phyloP scores from a whole-genome alignment of 192 early-diverging fungal genomes.

The Rhizoclosmatium sp. region DNA sequence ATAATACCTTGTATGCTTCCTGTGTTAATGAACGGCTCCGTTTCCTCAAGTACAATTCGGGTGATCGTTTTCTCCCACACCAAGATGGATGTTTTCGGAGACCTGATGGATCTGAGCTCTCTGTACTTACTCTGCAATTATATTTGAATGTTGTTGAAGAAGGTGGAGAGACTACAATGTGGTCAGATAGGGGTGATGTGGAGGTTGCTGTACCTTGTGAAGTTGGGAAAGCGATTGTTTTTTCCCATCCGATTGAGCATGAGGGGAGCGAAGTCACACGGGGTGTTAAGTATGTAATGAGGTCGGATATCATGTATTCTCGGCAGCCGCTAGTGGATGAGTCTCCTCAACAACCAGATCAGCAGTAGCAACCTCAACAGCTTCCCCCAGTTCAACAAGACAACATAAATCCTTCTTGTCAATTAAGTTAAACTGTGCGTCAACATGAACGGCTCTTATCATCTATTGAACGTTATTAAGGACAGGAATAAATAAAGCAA shows the following conservation, averaged over 20 bases:
- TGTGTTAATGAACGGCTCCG: slow-evolving; percentile 48
- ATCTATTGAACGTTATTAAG: too few relatives aligned
- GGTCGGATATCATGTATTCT: slow-evolving; percentile 33
- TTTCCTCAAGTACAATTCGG: slow-evolving; percentile 37
- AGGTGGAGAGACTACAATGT: slow-evolving; percentile 46
- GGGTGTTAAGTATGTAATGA: slow-evolving; percentile 23
- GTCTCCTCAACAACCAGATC: too few relatives aligned
- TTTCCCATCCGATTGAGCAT: slow-evolving; percentile 40
- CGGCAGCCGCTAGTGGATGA: too few relatives aligned
- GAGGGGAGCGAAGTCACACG: slow-evolving; percentile 21
- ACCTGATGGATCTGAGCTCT: slow-evolving; percentile 26
- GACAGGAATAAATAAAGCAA: too few relatives aligned
- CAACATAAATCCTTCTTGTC: too few relatives aligned
- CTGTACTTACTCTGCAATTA: slow-evolving; percentile 38
- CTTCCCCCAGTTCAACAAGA: too few relatives aligned
- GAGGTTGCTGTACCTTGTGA: background rate
- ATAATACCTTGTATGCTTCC: background rate
- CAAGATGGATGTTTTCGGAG: slow-evolving; percentile 34
- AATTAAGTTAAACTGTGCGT: too few relatives aligned
- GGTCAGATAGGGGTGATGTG: background rate
- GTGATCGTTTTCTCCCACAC: slow-evolving; percentile 40
- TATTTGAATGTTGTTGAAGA: slow-evolving; percentile 42
- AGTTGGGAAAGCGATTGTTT: slow-evolving; percentile 35
- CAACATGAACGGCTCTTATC: too few relatives aligned
- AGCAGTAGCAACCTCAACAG: too few relatives aligned